These are phyloP conservation scores for Fusarium papillatum DNA, from an alignment of 2,329 filamentous ascomycete genomes.

Conservation along the genomic window DNA sequence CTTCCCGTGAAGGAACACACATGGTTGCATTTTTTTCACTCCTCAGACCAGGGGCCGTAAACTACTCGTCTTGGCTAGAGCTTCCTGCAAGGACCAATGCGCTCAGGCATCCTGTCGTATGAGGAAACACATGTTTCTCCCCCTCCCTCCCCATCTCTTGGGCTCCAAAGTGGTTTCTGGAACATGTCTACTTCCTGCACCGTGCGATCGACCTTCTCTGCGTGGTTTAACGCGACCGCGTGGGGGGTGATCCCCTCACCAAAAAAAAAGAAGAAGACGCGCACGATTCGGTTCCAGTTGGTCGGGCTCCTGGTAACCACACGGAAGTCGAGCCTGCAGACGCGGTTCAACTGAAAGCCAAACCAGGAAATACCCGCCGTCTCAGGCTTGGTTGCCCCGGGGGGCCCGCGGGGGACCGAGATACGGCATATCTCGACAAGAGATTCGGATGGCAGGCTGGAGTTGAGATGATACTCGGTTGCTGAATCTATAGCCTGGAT, in stretches of 20 bases:
- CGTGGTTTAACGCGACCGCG: constrained; percentile 12
- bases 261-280: not conserved
- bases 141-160: constrained; percentile 3
- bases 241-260: constrained; percentile 5
- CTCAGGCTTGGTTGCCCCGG: constrained; percentile 15
- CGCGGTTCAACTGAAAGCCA: constrained; percentile 13
- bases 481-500: constrained; percentile 6
- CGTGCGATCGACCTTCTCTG: constrained; percentile 1
- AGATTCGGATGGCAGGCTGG: not conserved
- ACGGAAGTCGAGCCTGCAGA: constrained; percentile 19
- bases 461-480: constrained; percentile 21
- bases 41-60: constrained; percentile 17
- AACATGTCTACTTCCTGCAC: constrained; percentile 9
- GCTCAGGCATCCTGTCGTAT: constrained; percentile 31
- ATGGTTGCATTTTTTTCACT: constrained; percentile 4
- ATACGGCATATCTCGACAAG: not conserved
- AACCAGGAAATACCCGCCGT: not conserved
- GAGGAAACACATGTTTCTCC: constrained; percentile 34
- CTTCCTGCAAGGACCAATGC: constrained; percentile 18
- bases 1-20: not conserved
- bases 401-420: not conserved
- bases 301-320: constrained; percentile 22
- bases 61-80: constrained; percentile 13
- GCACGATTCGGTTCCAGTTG: constrained; percentile 23
- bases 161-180: constrained; percentile 8